Conservation (phyloP, 148 eudicot genomes). For the Cornus suecica region DNA sequence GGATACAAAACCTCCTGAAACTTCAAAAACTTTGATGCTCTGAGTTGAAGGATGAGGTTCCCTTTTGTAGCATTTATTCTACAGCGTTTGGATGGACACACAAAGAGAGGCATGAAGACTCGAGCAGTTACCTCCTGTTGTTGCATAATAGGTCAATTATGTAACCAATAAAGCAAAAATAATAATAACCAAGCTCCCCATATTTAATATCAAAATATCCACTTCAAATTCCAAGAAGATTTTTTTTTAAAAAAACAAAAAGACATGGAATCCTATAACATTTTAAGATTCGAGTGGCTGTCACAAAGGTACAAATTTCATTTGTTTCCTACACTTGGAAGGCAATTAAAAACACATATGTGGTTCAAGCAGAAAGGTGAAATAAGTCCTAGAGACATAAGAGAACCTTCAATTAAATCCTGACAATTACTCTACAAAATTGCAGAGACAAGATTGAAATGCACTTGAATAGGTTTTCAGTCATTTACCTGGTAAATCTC, state of each 20-base stretch:
- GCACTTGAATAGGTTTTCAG: not conserved
- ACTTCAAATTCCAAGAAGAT: not conserved
- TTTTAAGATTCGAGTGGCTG: not conserved
- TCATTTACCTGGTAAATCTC: slow-evolving; percentile 91
- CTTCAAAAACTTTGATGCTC: slow-evolving; percentile 96
- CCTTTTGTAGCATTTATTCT: slow-evolving; percentile 70
- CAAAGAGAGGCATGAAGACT: slow-evolving; percentile 93
- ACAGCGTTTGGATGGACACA: slow-evolving; percentile 89
- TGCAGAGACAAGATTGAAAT: not conserved
- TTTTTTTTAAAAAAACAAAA: too few relatives aligned
- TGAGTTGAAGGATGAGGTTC: slow-evolving; percentile 84
- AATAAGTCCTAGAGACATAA: not conserved
- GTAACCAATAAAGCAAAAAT: not conserved
- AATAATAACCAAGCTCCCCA: not conserved
- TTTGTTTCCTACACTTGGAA: not conserved
- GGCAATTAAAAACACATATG: not conserved
- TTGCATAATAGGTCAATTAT: slow-evolving; percentile 12
- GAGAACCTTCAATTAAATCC: not conserved
- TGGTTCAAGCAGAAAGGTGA: not conserved
- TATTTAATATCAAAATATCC: not conserved
- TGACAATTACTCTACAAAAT: not conserved
- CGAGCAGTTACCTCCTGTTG: slow-evolving; percentile 93
- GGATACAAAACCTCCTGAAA: slow-evolving; percentile 78
- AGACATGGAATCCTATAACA: not conserved
- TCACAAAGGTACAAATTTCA: not conserved